phyloP scores from a whole-genome alignment of 108 stramenopile genomes.

The Parmales sp. region DNA sequence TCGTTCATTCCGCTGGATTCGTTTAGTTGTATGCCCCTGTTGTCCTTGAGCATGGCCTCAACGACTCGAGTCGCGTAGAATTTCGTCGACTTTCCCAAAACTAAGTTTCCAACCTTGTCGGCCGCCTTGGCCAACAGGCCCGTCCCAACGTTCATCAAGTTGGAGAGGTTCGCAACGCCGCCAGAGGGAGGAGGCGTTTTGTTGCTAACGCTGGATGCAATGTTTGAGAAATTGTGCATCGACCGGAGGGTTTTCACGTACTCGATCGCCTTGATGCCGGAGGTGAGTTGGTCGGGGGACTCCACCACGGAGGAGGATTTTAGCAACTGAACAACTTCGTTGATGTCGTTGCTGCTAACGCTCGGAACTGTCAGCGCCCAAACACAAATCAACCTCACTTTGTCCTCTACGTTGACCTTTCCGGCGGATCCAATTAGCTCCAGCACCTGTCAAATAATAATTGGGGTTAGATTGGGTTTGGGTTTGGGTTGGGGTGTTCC shows the following conservation, averaged over 20 bases:
- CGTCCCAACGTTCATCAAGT: constrained; percentile 70
- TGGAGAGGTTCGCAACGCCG: constrained; percentile 25
- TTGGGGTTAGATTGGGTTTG: no score
- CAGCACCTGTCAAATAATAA: constrained; percentile 65
- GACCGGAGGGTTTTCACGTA: constrained; percentile 72
- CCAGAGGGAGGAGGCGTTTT: constrained; percentile 33
- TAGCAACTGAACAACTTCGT: constrained; percentile 65
- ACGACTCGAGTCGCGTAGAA: constrained; percentile 80
- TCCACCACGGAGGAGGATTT: constrained; percentile 59
- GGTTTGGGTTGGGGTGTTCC: no score
- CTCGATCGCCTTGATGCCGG: constrained; percentile 54
- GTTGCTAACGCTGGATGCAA: constrained; percentile 41
- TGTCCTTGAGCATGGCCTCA: no score
- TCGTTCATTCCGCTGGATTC: constrained; percentile 66
- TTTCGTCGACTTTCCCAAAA: constrained; percentile 75
- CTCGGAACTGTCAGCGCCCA: constrained; percentile 63
- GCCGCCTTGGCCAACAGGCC: constrained; percentile 84
- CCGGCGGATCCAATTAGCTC: constrained; percentile 57
- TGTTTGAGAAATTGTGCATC: constrained; percentile 72
- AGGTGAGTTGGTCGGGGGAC: constrained; percentile 30
- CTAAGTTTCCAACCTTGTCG: constrained; percentile 74
- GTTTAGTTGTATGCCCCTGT: no score
- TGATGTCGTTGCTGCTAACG: constrained; percentile 52
- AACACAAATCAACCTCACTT: constrained; percentile 79
- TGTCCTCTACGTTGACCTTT: constrained; percentile 91